Conservation (phyloP, 257 asterid genomes). For the Misopates orontium region DNA sequence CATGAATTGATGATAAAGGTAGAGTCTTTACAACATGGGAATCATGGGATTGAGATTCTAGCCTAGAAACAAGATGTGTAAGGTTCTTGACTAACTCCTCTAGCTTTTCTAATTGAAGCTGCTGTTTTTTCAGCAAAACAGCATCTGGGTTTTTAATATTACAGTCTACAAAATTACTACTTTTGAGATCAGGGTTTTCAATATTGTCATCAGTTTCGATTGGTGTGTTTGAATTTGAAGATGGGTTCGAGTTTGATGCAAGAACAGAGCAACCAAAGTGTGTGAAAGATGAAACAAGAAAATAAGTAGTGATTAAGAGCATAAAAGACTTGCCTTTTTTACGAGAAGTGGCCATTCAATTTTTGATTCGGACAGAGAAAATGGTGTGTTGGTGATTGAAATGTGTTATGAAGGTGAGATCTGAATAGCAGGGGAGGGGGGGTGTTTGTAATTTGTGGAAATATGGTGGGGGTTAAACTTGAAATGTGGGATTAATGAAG, state of each 20-base stretch:
- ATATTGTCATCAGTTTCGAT: conserved; percentile 24
- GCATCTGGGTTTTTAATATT: conserved; percentile 25
- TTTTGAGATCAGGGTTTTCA: conserved; percentile 25
- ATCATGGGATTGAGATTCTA: conserved; percentile 59
- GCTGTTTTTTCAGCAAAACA: conserved; percentile 46
- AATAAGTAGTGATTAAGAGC: conserved; percentile 24
- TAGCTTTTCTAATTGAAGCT: conserved; percentile 66
- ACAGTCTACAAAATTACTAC: not conserved
- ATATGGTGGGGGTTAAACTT: conserved; percentile 10
- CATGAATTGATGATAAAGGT: conserved; percentile 10
- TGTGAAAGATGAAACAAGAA: conserved; percentile 34
- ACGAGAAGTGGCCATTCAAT: conserved; percentile 42
- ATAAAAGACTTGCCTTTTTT: conserved; percentile 47
- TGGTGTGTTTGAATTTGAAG: conserved; percentile 30
- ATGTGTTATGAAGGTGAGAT: conserved; percentile 40
- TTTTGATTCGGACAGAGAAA: conserved; percentile 10
- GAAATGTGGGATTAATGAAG: conserved; percentile 13
- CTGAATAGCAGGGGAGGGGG: conserved; percentile 30
- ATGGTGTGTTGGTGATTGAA: not conserved
- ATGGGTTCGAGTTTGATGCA: conserved; percentile 43
- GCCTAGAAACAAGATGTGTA: conserved; percentile 54
- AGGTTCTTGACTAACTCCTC: conserved; percentile 66
- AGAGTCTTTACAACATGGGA: conserved; percentile 28
- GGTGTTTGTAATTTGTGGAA: conserved; percentile 25
- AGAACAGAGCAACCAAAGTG: conserved; percentile 40